These are phyloP conservation scores for Dalbergia oliveri DNA, from an alignment of 306 rosid genomes.

Conservation along the genomic window DNA sequence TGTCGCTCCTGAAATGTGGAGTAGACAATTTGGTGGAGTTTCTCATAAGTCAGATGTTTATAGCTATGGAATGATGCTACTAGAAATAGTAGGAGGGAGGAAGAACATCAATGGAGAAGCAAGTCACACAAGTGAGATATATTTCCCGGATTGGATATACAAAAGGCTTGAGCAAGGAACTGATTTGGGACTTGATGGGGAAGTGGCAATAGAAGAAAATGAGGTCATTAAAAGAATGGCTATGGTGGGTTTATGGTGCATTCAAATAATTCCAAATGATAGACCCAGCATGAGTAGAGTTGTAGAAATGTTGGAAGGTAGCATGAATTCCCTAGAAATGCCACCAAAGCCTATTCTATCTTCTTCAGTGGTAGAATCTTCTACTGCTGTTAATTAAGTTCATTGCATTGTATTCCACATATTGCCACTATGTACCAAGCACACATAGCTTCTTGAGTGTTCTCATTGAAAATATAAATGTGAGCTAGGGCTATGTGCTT, in stretches of 20 bases:
- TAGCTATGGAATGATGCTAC: background rate
- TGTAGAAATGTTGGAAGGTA: conserved; percentile 63
- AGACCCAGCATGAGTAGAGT: conserved; percentile 63
- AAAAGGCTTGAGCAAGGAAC: background rate
- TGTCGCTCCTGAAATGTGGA: background rate
- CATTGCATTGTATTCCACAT: background rate
- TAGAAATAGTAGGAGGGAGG: background rate
- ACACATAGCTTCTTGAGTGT: background rate
- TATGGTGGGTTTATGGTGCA: conserved; percentile 62
- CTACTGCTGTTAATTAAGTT: background rate
- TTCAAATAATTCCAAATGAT: conserved; percentile 45
- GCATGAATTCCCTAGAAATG: conserved; percentile 31
- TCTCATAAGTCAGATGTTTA: background rate
- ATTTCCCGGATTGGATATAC: background rate
- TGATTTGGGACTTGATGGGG: background rate
- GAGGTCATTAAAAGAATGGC: conserved; percentile 51
- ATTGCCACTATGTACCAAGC: background rate
- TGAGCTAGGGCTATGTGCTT: too few relatives aligned
- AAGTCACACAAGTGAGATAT: background rate
- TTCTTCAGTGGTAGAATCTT: background rate
- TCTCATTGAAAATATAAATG: background rate
- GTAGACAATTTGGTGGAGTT: background rate
- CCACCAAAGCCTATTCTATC: conserved; percentile 59
- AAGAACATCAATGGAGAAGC: background rate
- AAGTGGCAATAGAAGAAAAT: conserved; percentile 18